Evolutionary conservation across 2,329 filamentous ascomycete genomes (phyloP).

Genomic region (Penicillium sclerotiorum): DNA sequence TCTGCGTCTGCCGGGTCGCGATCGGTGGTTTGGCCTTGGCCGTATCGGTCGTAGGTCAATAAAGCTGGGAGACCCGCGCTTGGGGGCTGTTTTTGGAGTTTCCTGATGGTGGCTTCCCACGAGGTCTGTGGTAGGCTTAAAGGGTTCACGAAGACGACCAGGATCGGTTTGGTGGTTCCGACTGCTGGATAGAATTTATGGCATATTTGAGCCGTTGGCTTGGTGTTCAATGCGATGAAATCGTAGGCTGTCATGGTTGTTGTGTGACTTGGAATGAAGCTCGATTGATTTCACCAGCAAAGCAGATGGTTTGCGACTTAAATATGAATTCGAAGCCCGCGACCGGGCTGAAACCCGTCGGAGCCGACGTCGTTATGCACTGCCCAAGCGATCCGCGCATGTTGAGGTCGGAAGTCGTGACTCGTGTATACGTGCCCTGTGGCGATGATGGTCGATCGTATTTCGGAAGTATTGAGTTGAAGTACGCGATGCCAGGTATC

Average conservation of each 20-base stretch:
- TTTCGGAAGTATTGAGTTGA: too few species aligned
- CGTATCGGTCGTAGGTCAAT: slow-evolving; percentile 62
- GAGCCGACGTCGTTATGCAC: too few species aligned
- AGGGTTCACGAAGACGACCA: slow-evolving; percentile 51
- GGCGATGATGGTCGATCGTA: too few species aligned
- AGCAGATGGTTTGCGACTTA: too few species aligned
- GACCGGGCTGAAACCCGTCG: too few species aligned
- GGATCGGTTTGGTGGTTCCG: slow-evolving; percentile 12
- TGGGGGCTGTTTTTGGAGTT: slow-evolving; percentile 17
- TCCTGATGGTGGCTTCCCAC: slow-evolving; percentile 40
- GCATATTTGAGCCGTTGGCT: slow-evolving; percentile 21
- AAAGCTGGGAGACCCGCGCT: slow-evolving; percentile 41
- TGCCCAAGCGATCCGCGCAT: too few species aligned
- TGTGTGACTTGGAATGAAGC: background rate
- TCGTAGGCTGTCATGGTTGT: background rate
- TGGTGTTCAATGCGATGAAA: slow-evolving; percentile 19
- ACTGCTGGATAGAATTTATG: slow-evolving; percentile 20
- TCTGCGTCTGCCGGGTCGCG: slow-evolving; percentile 44
- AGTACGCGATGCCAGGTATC: too few species aligned
- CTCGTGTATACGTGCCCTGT: too few species aligned
- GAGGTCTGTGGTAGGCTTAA: slow-evolving; percentile 45
- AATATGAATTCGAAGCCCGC: too few species aligned
- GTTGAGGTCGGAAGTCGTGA: too few species aligned
- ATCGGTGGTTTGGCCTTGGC: slow-evolving; percentile 57
- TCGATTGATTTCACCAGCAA: too few species aligned